These are phyloP conservation scores for Chaetoscypha palmicola DNA, from an alignment of 2,329 filamentous ascomycete species.

Conservation along the genomic window DNA sequence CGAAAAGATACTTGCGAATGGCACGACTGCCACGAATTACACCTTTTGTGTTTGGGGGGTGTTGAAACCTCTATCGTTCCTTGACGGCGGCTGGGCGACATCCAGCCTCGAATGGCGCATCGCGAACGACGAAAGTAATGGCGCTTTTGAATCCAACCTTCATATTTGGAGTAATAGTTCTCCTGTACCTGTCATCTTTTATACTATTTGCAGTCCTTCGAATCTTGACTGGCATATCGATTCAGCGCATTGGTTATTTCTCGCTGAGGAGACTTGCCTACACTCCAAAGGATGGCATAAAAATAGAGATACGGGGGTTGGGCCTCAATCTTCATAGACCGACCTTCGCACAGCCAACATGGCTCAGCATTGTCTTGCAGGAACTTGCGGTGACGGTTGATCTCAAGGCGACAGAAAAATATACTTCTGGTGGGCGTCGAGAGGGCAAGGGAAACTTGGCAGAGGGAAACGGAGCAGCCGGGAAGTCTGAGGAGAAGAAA, in stretches of 20 bases:
- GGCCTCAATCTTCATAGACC: slow-evolving; percentile 85
- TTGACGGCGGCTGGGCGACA: neutral
- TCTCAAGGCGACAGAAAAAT: slow-evolving; percentile 54
- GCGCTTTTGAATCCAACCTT: slow-evolving; percentile 70
- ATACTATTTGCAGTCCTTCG: slow-evolving; percentile 88
- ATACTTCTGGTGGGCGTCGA: slow-evolving; percentile 24
- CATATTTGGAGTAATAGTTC: slow-evolving; percentile 74
- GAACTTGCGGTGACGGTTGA: slow-evolving; percentile 83
- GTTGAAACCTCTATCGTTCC: neutral
- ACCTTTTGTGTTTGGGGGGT: slow-evolving; percentile 9
- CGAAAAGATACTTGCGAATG: slow-evolving; percentile 9
- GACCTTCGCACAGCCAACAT: slow-evolving; percentile 94
- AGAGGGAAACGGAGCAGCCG: slow-evolving; percentile 16
- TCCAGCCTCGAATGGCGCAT: slow-evolving; percentile 17
- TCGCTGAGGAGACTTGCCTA: slow-evolving; percentile 88
- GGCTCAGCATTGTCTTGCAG: slow-evolving; percentile 82
- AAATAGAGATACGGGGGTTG: slow-evolving; percentile 81
- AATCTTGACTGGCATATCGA: slow-evolving; percentile 87
- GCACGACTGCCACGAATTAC: slow-evolving; percentile 8
- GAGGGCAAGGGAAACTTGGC: slow-evolving; percentile 25
- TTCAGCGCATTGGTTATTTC: slow-evolving; percentile 89
- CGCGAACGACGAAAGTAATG: slow-evolving; percentile 37
- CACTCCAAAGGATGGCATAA: slow-evolving; percentile 79
- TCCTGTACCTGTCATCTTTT: slow-evolving; percentile 86
- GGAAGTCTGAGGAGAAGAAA: slow-evolving; percentile 14